Evolutionary conservation across 2,329 filamentous ascomycete genomes (phyloP).

Genomic region (Hypoxylon sp.): DNA sequence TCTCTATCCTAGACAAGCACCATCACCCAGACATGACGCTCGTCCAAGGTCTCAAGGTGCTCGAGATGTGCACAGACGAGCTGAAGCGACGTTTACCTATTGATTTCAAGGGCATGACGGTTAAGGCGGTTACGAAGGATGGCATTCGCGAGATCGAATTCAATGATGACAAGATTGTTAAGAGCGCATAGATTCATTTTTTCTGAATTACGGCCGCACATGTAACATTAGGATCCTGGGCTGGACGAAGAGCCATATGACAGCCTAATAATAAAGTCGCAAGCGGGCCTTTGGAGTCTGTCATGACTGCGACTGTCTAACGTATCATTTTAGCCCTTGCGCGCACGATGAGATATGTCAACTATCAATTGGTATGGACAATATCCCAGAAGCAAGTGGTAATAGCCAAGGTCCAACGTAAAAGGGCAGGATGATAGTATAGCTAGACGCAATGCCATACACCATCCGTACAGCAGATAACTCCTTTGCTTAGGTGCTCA

Average conservation of each 20-base stretch:
- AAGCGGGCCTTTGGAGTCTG: conserved; percentile 24
- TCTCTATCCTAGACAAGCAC: conserved; percentile 98
- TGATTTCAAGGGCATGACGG: conserved; percentile 96
- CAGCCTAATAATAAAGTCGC: conserved; percentile 39
- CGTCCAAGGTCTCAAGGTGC: conserved; percentile 89
- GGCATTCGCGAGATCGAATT: conserved; percentile 88
- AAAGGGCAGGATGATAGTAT: conserved; percentile 2
- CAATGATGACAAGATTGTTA: conserved; percentile 82
- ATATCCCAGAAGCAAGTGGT: background rate
- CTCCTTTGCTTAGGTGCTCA: background rate
- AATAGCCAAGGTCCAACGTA: background rate
- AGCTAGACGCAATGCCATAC: background rate
- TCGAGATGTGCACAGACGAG: conserved; percentile 96
- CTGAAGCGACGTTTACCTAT: conserved; percentile 96
- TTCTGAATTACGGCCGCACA: conserved; percentile 36
- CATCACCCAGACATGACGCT: conserved; percentile 94
- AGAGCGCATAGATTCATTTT: conserved; percentile 64
- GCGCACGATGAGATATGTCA: conserved; percentile 12
- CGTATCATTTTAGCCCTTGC: conserved; percentile 5
- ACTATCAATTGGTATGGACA: background rate
- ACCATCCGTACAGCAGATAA: background rate
- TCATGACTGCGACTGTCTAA: conserved; percentile 19
- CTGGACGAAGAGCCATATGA: conserved; percentile 37
- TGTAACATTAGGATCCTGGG: conserved; percentile 56
- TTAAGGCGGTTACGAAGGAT: conserved; percentile 96